A percentile compares a stretch with the other conserved stretches of the same genome.
phyloP scores from a whole-genome alignment of 371 early-diverging fungal species.

The Mortierella sp. region DNA sequence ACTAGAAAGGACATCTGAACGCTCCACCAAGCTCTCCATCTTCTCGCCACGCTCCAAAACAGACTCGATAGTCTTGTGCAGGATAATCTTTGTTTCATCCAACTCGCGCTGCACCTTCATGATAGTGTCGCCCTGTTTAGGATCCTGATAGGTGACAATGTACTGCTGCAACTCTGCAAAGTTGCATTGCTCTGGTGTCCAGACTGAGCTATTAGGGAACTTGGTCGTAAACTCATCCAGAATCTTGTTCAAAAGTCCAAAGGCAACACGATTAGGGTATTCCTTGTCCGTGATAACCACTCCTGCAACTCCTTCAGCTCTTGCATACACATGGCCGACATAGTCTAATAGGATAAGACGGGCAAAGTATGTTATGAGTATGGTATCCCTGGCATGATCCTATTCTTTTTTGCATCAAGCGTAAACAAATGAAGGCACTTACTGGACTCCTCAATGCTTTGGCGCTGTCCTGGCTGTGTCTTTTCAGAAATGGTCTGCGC shows the following conservation, averaged over 20 bases:
- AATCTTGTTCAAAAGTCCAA: conserved; percentile 86
- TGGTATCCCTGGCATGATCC: background rate
- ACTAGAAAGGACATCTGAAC: conserved; percentile 89
- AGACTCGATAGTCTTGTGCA: conserved; percentile 98
- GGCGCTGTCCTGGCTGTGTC: conserved; percentile 84
- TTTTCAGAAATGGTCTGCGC: conserved; percentile 89
- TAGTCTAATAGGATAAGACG: conserved; percentile 68
- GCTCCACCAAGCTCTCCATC: conserved; percentile 94
- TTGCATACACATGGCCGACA: conserved; percentile 85
- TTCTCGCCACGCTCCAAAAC: conserved; percentile 97
- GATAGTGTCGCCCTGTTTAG: conserved; percentile 93
- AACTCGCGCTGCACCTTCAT: conserved; percentile 97
- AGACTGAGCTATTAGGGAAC: conserved; percentile 67
- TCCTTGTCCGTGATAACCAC: conserved; percentile 91
- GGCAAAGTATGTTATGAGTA: conserved; percentile 11
- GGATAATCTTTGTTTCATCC: conserved; percentile 97
- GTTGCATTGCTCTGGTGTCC: conserved; percentile 58
- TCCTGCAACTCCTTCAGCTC: conserved; percentile 79
- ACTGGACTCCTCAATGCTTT: conserved; percentile 90
- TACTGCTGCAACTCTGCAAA: conserved; percentile 78
- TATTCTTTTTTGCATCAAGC: background rate
- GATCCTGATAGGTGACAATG: conserved; percentile 90
- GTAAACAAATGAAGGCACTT: conserved; percentile 34
- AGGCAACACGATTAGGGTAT: conserved; percentile 94
- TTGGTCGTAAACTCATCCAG: conserved; percentile 89